These are phyloP conservation scores for Nidularia sp. DNA, from an alignment of 768 basidiomycete genomes.

Conservation along the genomic window DNA sequence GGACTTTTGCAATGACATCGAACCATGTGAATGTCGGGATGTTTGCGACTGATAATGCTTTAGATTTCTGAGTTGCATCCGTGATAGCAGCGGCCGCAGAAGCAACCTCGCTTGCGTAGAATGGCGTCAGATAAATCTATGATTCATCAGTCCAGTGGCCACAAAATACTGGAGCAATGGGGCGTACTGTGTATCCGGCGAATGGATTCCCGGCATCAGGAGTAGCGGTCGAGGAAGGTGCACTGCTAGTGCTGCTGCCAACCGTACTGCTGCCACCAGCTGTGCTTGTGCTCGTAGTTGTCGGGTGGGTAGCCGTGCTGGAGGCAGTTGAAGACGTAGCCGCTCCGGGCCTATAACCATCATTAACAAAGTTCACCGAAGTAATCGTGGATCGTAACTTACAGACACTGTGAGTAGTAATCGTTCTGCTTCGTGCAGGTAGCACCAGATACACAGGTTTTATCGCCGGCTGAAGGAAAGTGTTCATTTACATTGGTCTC, in stretches of 20 bases:
- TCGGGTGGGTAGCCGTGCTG: not conserved
- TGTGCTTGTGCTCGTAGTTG: constrained; percentile 16
- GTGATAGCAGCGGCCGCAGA: constrained; percentile 46
- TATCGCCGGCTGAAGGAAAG: constrained; percentile 26
- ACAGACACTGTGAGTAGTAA: constrained; percentile 41
- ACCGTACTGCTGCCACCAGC: constrained; percentile 1
- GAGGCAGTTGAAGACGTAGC: constrained; percentile 11
- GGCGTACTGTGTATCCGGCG: constrained; percentile 38
- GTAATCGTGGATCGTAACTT: constrained; percentile 7
- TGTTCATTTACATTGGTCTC: constrained; percentile 13
- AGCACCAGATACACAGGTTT: constrained; percentile 33
- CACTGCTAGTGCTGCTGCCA: not conserved
- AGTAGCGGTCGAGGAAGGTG: constrained; percentile 23
- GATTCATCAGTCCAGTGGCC: not conserved
- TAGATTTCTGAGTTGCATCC: constrained; percentile 43
- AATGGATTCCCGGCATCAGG: constrained; percentile 50
- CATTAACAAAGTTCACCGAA: not conserved
- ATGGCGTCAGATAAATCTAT: constrained; percentile 49
- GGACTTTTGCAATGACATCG: constrained; percentile 51
- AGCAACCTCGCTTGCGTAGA: constrained; percentile 50
- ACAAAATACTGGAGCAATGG: not conserved
- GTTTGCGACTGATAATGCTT: constrained; percentile 48
- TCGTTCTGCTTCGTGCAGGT: constrained; percentile 27
- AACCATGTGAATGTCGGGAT: constrained; percentile 65
- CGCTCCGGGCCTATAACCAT: constrained; percentile 10